Percentiles rank a stretch among this genome's conserved stretches.
Conservation (phyloP, 108 stramenopile species). For the Cyclotella atomus region DNA sequence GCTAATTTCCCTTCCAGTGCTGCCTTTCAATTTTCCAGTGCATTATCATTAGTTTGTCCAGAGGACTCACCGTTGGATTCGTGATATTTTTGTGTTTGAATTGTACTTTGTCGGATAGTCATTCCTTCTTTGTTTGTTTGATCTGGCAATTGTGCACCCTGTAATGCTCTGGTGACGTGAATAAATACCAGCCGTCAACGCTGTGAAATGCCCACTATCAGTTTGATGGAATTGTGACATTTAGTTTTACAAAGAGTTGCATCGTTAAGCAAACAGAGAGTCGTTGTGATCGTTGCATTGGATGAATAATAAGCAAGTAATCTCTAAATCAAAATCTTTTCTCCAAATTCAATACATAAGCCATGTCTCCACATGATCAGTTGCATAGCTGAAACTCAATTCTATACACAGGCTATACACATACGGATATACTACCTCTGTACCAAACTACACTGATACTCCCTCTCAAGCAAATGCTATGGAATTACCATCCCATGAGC, state of each 20-base stretch:
- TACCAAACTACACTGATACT: background rate
- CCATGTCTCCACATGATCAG: conserved; percentile 2
- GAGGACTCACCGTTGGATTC: background rate
- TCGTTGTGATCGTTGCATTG: no score
- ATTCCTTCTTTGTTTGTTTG: background rate
- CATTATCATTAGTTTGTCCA: background rate
- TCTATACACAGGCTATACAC: no score
- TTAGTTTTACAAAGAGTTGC: no score
- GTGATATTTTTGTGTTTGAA: conserved; percentile 8
- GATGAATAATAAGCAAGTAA: no score
- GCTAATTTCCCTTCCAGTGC: background rate
- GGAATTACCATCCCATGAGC: conserved; percentile 33
- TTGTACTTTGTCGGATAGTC: background rate
- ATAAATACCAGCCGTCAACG: background rate
- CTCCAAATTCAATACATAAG: no score
- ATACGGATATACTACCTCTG: no score
- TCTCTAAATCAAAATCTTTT: no score
- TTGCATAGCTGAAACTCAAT: background rate
- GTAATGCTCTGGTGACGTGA: background rate
- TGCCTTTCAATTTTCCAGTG: background rate
- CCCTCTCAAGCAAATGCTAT: background rate
- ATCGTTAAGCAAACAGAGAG: no score
- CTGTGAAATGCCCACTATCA: background rate
- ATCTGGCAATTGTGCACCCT: conserved; percentile 2
- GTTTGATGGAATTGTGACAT: no score